These are phyloP conservation scores for Pterocarpus santalinus DNA, from an alignment of 306 rosid species.

Conservation along the genomic window DNA sequence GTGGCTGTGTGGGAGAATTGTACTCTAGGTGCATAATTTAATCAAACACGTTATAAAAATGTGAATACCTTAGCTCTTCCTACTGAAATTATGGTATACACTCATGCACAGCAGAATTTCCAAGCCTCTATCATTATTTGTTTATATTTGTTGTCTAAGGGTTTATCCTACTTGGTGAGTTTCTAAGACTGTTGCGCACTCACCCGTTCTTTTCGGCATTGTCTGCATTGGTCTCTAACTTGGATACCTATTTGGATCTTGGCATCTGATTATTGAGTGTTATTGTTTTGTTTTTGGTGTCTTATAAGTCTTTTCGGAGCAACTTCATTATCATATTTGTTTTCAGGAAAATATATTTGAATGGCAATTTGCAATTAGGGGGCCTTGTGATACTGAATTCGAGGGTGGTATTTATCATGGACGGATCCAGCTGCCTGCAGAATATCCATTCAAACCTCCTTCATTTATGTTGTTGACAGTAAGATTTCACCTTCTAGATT, in stretches of 20 bases:
- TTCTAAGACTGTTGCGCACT: background rate
- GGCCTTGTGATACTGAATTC: constrained; percentile 76
- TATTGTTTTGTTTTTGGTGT: constrained; percentile 3
- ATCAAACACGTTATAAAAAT: background rate
- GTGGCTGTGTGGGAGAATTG: too few species aligned
- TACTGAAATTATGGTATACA: background rate
- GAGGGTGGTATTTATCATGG: constrained; percentile 96
- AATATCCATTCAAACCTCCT: constrained; percentile 96
- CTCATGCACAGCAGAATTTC: background rate
- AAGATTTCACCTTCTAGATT: constrained; percentile 38
- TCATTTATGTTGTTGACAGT: constrained; percentile 91
- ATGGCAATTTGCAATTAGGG: constrained; percentile 94
- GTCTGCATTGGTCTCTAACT: constrained; percentile 8
- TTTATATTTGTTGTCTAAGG: background rate
- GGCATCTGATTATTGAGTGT: constrained; percentile 9
- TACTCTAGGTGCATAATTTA: too few species aligned
- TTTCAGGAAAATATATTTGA: constrained; percentile 93
- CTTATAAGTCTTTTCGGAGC: background rate
- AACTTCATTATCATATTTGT: constrained; percentile 27
- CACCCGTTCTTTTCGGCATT: background rate
- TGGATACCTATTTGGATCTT: background rate
- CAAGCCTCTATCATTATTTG: background rate
- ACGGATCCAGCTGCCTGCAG: constrained; percentile 81
- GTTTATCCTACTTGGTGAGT: background rate
- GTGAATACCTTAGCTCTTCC: background rate